Percentiles rank a stretch among this genome's conserved stretches.
phyloP scores from a whole-genome alignment of 2,329 filamentous ascomycete species.

The Fusarium denticulatum region DNA sequence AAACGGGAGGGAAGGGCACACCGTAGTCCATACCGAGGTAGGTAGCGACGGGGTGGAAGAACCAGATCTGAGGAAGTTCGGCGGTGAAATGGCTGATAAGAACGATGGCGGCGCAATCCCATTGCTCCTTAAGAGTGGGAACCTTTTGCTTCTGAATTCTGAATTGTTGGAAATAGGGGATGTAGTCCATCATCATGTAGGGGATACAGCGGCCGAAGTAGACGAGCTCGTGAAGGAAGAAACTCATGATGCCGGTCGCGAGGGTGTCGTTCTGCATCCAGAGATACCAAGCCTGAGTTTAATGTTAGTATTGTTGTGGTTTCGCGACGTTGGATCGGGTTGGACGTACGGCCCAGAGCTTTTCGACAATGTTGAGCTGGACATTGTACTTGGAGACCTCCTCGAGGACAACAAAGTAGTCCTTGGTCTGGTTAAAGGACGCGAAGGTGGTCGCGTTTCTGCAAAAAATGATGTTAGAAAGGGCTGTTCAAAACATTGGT shows the following conservation, averaged over 20 bases:
- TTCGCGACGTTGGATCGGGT: slow-evolving; percentile 4
- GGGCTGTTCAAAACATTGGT: slow-evolving; percentile 15
- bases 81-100: slow-evolving; percentile 97
- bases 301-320: slow-evolving; percentile 30
- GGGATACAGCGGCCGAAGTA: slow-evolving; percentile 94
- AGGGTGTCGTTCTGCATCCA: slow-evolving; percentile 98
- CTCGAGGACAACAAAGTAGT: slow-evolving; percentile 68
- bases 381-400: slow-evolving; percentile 80
- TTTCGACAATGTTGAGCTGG: slow-evolving; percentile 85
- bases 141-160: slow-evolving; percentile 94
- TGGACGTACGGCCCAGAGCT: slow-evolving; percentile 81
- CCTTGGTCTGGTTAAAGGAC: slow-evolving; percentile 59
- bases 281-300: slow-evolving; percentile 82
- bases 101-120: slow-evolving; percentile 91
- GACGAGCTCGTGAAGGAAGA: slow-evolving; percentile 90
- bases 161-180: slow-evolving; percentile 89
- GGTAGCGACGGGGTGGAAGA: slow-evolving; percentile 97
- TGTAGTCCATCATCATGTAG: slow-evolving; percentile 90
- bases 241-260: slow-evolving; percentile 97
- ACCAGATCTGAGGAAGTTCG: slow-evolving; percentile 97
- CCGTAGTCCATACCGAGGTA: slow-evolving; percentile 88
- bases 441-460: slow-evolving; percentile 65
- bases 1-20: slow-evolving; percentile 86
- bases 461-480: slow-evolving; percentile 33
- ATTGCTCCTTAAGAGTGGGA: slow-evolving; percentile 92